A percentile compares a stretch with the other conserved stretches of the same genome.
Conservation (phyloP, 169 alveolate species). For the Sarcocystis neurona region DNA sequence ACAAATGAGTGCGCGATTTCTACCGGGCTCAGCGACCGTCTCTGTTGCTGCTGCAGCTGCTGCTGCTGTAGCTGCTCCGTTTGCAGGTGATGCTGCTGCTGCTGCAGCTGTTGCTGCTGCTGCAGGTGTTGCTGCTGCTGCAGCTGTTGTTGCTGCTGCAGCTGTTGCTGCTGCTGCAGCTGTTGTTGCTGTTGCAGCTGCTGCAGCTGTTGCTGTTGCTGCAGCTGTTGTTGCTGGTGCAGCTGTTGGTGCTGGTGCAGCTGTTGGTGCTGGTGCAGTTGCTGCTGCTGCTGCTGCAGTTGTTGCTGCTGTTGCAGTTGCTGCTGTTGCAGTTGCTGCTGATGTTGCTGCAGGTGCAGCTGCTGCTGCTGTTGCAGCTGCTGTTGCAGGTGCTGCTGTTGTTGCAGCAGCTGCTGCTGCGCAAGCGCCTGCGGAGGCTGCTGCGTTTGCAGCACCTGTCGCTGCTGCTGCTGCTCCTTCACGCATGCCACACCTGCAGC, state of each 20-base stretch:
- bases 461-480: not conserved
- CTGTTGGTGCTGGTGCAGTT: slow-evolving; percentile 7
- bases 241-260: slow-evolving; percentile 26
- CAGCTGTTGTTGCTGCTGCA: not conserved
- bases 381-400: too few relatives aligned
- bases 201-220: slow-evolving; percentile 8
- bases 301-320: slow-evolving; percentile 14
- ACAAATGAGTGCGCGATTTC: slow-evolving; percentile 67
- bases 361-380: too few relatives aligned
- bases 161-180: not conserved
- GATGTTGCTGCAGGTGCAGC: too few relatives aligned
- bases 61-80: not conserved
- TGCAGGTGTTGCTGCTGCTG: slow-evolving; percentile 26
- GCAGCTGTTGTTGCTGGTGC: not conserved
- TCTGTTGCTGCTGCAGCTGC: not conserved
- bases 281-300: not conserved
- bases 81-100: not conserved
- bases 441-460: not conserved
- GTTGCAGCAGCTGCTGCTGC: too few relatives aligned
- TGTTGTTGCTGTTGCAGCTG: not conserved
- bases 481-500: not conserved
- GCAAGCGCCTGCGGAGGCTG: too few relatives aligned
- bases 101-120: not conserved
- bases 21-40: slow-evolving; percentile 16
- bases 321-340: not conserved